phyloP scores from a whole-genome alignment of 2,329 filamentous ascomycete genomes.

The Cercospora canescens region DNA sequence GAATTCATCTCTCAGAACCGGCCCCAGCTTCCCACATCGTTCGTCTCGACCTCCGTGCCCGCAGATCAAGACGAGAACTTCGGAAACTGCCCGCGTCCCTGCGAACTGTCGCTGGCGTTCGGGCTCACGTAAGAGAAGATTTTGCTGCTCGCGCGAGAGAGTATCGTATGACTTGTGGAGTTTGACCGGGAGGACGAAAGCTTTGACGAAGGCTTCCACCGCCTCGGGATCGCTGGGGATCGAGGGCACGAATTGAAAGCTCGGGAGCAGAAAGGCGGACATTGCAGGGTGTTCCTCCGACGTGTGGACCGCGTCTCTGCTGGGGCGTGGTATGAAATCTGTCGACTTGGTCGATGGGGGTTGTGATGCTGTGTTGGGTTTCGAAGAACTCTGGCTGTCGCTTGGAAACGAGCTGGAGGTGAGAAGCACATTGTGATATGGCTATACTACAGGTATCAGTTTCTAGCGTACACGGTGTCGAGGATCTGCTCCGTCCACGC shows the following conservation, averaged over 20 bases:
- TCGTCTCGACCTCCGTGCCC: conserved; percentile 80
- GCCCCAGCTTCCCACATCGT: conserved; percentile 79
- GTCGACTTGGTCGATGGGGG: conserved; percentile 9
- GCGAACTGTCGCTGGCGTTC: conserved; percentile 49
- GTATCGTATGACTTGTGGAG: conserved; percentile 62
- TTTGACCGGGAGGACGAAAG: conserved; percentile 63
- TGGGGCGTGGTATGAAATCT: conserved; percentile 5
- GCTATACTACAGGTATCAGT: conserved; percentile 52
- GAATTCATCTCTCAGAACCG: conserved; percentile 71
- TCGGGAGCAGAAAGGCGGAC: conserved; percentile 76
- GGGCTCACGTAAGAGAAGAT: conserved; percentile 48
- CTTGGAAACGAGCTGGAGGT: conserved; percentile 74
- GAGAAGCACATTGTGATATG: conserved; percentile 77
- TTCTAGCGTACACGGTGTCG: conserved; percentile 1
- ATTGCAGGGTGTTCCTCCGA: conserved; percentile 38
- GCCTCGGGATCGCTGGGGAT: conserved; percentile 63
- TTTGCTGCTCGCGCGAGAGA: conserved; percentile 56
- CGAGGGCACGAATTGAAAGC: conserved; percentile 76
- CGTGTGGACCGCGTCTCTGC: conserved; percentile 30
- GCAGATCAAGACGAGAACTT: conserved; percentile 81
- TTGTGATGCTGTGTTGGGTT: background rate
- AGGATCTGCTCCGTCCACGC: conserved; percentile 28
- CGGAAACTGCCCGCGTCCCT: conserved; percentile 61
- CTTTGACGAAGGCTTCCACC: conserved; percentile 59
- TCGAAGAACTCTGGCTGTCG: conserved; percentile 27